Conservation (phyloP, 2,329 filamentous ascomycete species). For the Knoxdaviesia capensis region DNA sequence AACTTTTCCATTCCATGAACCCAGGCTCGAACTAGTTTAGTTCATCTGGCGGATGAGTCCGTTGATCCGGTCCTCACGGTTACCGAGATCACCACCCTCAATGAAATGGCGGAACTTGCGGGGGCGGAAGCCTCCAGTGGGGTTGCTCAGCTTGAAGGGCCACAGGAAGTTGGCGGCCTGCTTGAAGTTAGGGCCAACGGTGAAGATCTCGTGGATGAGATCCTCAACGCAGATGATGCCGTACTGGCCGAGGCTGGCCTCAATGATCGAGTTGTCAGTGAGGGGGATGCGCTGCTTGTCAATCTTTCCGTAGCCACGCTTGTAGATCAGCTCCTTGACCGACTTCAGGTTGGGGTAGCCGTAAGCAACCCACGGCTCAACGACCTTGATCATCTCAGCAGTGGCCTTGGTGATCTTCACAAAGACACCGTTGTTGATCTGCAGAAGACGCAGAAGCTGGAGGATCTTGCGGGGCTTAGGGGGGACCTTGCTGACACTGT, state of each 20-base stretch:
- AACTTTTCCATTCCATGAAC: constrained; percentile 11
- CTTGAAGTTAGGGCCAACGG: constrained; percentile 99
- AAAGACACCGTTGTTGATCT: constrained; percentile 99
- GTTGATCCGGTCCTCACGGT: constrained; percentile 98
- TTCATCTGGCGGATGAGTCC: constrained; percentile 95
- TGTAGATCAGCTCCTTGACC: constrained; percentile 98
- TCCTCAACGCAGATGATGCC: constrained; percentile 99
- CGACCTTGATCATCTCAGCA: constrained; percentile 88
- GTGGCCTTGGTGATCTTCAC: constrained; percentile 96
- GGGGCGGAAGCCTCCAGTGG: constrained; percentile 84
- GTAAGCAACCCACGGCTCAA: constrained; percentile 98
- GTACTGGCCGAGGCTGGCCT: constrained; percentile 92
- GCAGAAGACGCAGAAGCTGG: constrained; percentile 95
- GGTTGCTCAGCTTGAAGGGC: constrained; percentile 99
- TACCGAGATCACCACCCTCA: constrained; percentile 94
- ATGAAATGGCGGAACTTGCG: constrained; percentile 99
- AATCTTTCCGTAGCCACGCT: constrained; percentile 98
- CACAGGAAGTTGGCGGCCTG: constrained; percentile 98
- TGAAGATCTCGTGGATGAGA: constrained; percentile 97
- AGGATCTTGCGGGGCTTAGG: constrained; percentile 99
- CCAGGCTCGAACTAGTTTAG: constrained; percentile 27
- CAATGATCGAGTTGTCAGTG: constrained; percentile 94
- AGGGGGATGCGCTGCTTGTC: constrained; percentile 94
- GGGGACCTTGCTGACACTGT: constrained; percentile 99
- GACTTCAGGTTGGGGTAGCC: constrained; percentile 99